Evolutionary conservation across 257 asterid species (phyloP).

Genomic region (Jaltomata sinuosa): DNA sequence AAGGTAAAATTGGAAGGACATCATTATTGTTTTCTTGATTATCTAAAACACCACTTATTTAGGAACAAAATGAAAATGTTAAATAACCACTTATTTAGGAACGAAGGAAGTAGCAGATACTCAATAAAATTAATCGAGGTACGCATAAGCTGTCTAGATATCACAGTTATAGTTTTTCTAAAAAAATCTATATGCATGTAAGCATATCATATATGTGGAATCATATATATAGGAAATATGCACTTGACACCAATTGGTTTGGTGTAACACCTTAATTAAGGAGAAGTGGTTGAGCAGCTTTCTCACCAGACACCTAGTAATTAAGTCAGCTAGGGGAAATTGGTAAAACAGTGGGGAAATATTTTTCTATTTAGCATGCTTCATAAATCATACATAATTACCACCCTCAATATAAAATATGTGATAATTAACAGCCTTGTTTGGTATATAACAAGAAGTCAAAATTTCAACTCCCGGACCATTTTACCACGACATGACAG

Average conservation of each 20-base stretch:
- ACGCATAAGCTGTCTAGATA: background rate
- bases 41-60: no score
- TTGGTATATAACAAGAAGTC: background rate
- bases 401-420: background rate
- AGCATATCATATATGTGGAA: background rate
- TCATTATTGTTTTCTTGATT: no score
- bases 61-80: no score
- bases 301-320: slow-evolving; percentile 4
- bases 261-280: slow-evolving; percentile 7
- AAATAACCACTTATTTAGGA: no score
- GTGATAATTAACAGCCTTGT: background rate
- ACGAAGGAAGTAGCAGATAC: background rate
- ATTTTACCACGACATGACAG: background rate
- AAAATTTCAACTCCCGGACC: no score
- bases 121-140: background rate
- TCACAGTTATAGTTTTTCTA: background rate
- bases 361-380: background rate
- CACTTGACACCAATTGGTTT: slow-evolving; percentile 4
- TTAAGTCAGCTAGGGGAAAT: background rate
- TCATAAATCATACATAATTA: background rate
- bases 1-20: no score
- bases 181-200: background rate
- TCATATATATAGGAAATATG: background rate
- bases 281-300: slow-evolving; percentile 9
- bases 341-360: background rate